Base-by-base conservation (phyloP, 768 basidiomycete species). In the Rhizopogon salebrosus region DNA sequence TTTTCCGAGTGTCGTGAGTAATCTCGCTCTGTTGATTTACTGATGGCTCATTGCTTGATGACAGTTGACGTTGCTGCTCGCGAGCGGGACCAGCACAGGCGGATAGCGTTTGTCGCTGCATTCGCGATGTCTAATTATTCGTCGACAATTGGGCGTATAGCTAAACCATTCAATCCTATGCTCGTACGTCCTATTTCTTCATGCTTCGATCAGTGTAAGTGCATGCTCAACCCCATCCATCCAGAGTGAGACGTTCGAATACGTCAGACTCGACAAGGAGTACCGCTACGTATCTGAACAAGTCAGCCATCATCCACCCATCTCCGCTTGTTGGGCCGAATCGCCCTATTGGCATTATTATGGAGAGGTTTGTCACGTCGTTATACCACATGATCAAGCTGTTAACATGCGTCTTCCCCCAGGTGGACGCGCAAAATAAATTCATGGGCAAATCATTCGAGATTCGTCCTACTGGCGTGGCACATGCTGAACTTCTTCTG, bases 61-160 rank as follows among this genome's bases (percentile, higher is more conserved):
- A 29, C 27, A 92, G 88, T 98, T 62, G 93, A 97, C 60, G 85
- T 89, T 6, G 95, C 95, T 23, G 83, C 82, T 7, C 75, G 73
- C 39, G 89, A 95, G 63, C 64, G 64, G 23, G 90, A 97, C 62
- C 83, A 92, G 1, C 79, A 89, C 41, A 81, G 83, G 50, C 82
- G 95, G 3, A 82, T 97, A 48, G 94, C 93, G 2, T 98, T 85
- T 62, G 92, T 98, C 14, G 92, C 89, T 18, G 95, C 93, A 1
- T 98, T 98, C 67, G 95, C 94, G 2, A 97, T 97, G 92, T 91
- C 90, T 26, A 98, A 98, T 71, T 98, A 98, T 70, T 92, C 91
- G 1, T 92, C 90, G 22, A 98, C 95, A 2, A 91, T 95, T 59
- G 95, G 95, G 3, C 81, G 95, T 35, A 97, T 98, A 57, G 95